Conservation (phyloP, 495 filamentous ascomycete species). For the Trichoderma reesei region DNA sequence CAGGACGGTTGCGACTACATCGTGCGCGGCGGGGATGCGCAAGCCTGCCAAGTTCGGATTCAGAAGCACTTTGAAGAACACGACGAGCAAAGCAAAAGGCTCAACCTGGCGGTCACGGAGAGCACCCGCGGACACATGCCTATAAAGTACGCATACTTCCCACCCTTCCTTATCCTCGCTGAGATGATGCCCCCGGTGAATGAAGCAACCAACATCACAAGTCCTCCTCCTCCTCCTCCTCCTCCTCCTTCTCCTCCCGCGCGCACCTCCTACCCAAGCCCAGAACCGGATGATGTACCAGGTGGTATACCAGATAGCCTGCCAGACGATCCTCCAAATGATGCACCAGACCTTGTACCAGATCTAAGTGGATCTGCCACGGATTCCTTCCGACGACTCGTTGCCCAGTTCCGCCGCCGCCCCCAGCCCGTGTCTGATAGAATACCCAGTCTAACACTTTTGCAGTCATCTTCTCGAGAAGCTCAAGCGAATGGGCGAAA, state of each 20-base stretch:
- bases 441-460: background rate
- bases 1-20: conserved; percentile 56
- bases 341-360: background rate
- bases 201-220: background rate
- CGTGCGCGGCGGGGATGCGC: conserved; percentile 48
- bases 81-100: conserved; percentile 50
- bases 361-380: conserved; percentile 11
- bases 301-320: too few species aligned
- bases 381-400: conserved; percentile 3
- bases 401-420: background rate
- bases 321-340: too few species aligned
- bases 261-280: too few species aligned
- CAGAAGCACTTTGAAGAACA: conserved; percentile 56
- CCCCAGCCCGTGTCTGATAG: conserved; percentile 12
- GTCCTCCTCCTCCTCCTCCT: background rate
- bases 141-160: conserved; percentile 42
- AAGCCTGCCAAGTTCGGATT: conserved; percentile 49
- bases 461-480: conserved; percentile 36
- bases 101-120: conserved; percentile 43
- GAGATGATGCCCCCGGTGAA: background rate
- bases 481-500: conserved; percentile 30
- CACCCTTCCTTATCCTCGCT: conserved; percentile 18
- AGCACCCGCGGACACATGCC: conserved; percentile 44
- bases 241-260: background rate
- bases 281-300: too few species aligned